Base-by-base conservation (phyloP, 2,329 filamentous ascomycete species). In the Fusarium sacchari region DNA sequence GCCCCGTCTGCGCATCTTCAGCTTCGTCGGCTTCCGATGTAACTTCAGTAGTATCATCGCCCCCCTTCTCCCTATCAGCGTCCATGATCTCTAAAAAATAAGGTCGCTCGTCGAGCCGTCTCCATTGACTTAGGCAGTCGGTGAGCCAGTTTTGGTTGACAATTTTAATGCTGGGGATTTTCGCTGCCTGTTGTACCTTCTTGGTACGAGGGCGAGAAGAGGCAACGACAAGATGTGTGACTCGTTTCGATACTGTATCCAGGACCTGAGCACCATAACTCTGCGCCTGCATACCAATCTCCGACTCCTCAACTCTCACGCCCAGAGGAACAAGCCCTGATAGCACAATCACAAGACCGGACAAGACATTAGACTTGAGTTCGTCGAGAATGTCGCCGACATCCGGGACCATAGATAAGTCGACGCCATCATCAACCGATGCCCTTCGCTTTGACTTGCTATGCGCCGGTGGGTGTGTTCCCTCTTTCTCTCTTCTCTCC, bases 71-170 rank as follows among this genome's bases (percentile, higher is more conserved):
- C 20, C 89, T 86, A 75, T 94, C 92, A 24, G 91, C 89, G 1
- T 92, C 90, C 58, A 94, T 91, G 6, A 95, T 87, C n/a, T 92
- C 87, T 52, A 97, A 81, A n/a, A 93, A 85, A 78, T 96, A 97
- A 0, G 92, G 91, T 6, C 87, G 87, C 80, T 98, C 95, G 63
- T 96, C 91, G 17, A 97, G 85, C 64, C 89, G 91, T 71, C 89
- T 87, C 96, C 96, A 99, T 80, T 93, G 92, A 32, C 91, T 92
- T 72, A 98, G 90, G 62, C 92, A 97, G 75, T 95, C 93, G 37
- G 92, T 88, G 36, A 99, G 90, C 96, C 96, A 99, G 77, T 94
- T 91, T 60, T 95, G 93, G 76, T 92, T 95, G 53, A 99, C 96
- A 66, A 99, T 97, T 80, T 95, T 95, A 82, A 98, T 93, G 58